These are phyloP conservation scores for Sporothrix globosa DNA, from an alignment of 2,329 filamentous ascomycete species.

Conservation along the genomic window DNA sequence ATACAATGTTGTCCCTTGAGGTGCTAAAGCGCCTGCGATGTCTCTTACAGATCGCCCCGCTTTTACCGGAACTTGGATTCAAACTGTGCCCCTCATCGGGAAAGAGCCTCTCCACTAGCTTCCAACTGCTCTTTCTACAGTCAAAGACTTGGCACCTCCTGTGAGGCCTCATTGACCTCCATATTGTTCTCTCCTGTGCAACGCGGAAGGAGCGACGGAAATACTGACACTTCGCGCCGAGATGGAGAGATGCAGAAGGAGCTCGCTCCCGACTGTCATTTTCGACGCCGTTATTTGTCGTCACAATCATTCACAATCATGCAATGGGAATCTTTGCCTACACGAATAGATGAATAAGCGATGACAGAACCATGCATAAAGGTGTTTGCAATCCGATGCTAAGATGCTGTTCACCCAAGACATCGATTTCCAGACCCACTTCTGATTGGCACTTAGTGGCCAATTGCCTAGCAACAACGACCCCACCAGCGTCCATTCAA, in stretches of 20 bases:
- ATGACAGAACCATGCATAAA: constrained; percentile 28
- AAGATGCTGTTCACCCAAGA: not conserved
- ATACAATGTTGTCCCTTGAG: not conserved
- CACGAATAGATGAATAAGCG: constrained; percentile 30
- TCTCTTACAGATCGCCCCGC: not conserved
- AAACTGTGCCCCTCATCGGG: constrained; percentile 2
- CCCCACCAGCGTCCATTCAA: constrained; percentile 16
- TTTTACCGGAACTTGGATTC: not conserved
- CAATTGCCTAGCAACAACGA: constrained; percentile 9
- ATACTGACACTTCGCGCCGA: not conserved
- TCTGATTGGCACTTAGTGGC: constrained; percentile 14
- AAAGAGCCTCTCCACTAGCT: constrained; percentile 12
- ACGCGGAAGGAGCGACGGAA: not conserved
- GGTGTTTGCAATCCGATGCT: constrained; percentile 7
- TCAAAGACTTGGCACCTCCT: not conserved
- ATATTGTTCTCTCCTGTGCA: no score
- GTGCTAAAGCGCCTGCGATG: not conserved
- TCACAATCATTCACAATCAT: no score
- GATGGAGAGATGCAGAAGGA: not conserved
- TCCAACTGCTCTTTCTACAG: not conserved
- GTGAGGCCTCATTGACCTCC: no score
- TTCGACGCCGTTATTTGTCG: no score
- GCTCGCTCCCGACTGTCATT: not conserved
- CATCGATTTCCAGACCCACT: not conserved
- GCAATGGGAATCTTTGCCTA: no score